Base-by-base conservation (phyloP, 495 filamentous ascomycete genomes). In the Aspergillus sclerotiicarbonarius region DNA sequence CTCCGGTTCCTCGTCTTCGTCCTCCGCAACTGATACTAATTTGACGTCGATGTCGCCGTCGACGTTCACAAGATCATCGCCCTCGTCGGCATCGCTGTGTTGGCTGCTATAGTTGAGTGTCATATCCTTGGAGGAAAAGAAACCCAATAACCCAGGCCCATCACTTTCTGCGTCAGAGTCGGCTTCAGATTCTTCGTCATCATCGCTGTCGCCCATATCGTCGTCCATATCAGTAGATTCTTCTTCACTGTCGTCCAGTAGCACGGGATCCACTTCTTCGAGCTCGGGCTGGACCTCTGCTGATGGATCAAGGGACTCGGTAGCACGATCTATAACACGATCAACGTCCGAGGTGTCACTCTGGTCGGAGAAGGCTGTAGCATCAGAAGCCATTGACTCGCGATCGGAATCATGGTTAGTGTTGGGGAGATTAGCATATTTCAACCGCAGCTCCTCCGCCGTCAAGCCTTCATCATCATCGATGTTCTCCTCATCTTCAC, bases 221-320 rank as follows among this genome's bases (percentile, higher is more conserved):
- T 92, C 88, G 62, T 92, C 87, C 92, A 96, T 96, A 58, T 93
- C 90, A 7, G 89, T 86, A 9, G 90, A 94, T 21, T 53, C 65
- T 59, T 89, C 88, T 62, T 94, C 90, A 41, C 83, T 89, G 55
- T 89, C 88, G 57, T 90, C 87, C 64, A 87, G 73, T 39, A 91
- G 72, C 29, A 82, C 76, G 20, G 82, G 77, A 64, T 88, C 87
- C 47, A 88, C 82, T 56, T 92, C 86, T 21, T 90, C 90, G 6
- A 84, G 57, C 54, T 83, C 73, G 33, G 62, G 51, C 39, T 67
- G 67, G n/a, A 66, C 50, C 32, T 70, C 61, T 12, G 56, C 64
- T n/a, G 66, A 62, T 18, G 58, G 58, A 0, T 61, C 52, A 5
- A 62, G 44, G 2, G 67, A 68, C 33, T 71, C 71, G 6, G 65